These are phyloP conservation scores for Candida dubliniensis DNA, from an alignment of 1,139 yeast species.

Conservation along the genomic window DNA sequence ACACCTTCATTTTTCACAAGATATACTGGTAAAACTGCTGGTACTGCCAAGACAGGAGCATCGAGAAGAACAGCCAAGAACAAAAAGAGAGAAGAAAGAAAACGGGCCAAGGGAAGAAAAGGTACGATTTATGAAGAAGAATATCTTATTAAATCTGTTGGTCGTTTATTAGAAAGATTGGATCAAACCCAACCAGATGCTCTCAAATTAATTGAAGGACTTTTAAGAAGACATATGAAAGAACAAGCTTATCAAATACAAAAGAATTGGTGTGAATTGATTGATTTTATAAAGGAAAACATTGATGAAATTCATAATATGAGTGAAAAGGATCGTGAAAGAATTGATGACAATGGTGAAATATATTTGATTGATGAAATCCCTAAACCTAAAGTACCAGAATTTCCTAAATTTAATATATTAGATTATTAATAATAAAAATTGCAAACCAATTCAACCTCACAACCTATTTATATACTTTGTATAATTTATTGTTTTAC, in stretches of 20 bases:
- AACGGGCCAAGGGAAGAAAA: slow-evolving; percentile 93
- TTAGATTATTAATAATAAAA: slow-evolving; percentile 49
- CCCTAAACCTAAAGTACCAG: slow-evolving; percentile 61
- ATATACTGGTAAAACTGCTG: slow-evolving; percentile 92
- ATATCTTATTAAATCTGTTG: slow-evolving; percentile 83
- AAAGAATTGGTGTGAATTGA: slow-evolving; percentile 59
- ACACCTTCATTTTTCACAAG: slow-evolving; percentile 91
- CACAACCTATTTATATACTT: too few species aligned
- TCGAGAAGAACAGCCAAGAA: slow-evolving; percentile 90
- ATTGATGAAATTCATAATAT: slow-evolving; percentile 74
- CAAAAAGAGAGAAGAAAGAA: slow-evolving; percentile 91
- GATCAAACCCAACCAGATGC: slow-evolving; percentile 78
- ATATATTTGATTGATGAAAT: slow-evolving; percentile 73
- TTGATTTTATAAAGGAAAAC: slow-evolving; percentile 54
- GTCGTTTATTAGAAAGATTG: slow-evolving; percentile 82
- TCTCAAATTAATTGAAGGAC: slow-evolving; percentile 65
- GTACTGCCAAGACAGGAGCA: slow-evolving; percentile 96
- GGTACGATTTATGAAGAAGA: slow-evolving; percentile 98
- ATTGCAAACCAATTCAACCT: too few species aligned
- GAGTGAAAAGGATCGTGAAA: slow-evolving; percentile 82
- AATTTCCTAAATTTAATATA: slow-evolving; percentile 56
- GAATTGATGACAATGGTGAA: slow-evolving; percentile 86
- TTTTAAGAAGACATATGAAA: slow-evolving; percentile 68
- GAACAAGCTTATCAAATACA: slow-evolving; percentile 86
- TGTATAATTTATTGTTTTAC: neutral